These are phyloP conservation scores for Aspergillus aculeatus DNA, from an alignment of 2,329 filamentous ascomycete genomes.

Conservation along the genomic window DNA sequence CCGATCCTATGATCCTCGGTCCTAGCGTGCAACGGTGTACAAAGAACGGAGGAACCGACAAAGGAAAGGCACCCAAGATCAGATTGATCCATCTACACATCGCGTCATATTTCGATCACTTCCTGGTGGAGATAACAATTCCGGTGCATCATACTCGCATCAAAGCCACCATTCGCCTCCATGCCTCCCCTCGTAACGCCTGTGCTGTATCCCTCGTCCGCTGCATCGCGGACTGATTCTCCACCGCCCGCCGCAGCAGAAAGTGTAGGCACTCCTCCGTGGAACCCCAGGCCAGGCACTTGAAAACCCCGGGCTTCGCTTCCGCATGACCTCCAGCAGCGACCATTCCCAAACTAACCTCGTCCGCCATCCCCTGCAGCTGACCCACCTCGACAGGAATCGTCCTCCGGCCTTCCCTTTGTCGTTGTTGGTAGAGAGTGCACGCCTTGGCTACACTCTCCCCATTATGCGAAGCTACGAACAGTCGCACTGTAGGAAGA, in stretches of 20 bases:
- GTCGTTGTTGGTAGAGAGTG: slow-evolving; percentile 34
- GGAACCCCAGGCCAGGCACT: slow-evolving; percentile 55
- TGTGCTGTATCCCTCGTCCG: slow-evolving; percentile 61
- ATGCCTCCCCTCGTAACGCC: slow-evolving; percentile 63
- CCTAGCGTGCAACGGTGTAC: not conserved
- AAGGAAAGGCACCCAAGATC: not conserved
- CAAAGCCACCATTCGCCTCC: slow-evolving; percentile 27
- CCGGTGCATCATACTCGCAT: not conserved
- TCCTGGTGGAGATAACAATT: not conserved
- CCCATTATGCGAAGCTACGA: slow-evolving; percentile 57
- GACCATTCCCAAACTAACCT: slow-evolving; percentile 63
- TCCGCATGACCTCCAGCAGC: slow-evolving; percentile 19
- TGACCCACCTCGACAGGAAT: slow-evolving; percentile 62
- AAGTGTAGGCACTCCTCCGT: slow-evolving; percentile 56
- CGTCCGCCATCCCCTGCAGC: slow-evolving; percentile 87
- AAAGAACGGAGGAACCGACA: not conserved
- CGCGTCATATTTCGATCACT: not conserved
- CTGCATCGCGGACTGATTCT: slow-evolving; percentile 69
- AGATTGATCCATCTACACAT: not conserved
- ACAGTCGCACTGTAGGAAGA: slow-evolving; percentile 41
- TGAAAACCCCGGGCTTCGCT: slow-evolving; percentile 46
- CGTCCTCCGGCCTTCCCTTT: slow-evolving; percentile 38
- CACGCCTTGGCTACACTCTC: slow-evolving; percentile 49
- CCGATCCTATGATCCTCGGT: slow-evolving; percentile 8
- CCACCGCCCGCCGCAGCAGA: slow-evolving; percentile 60